Base-by-base conservation (phyloP, 345 rosid genomes). In the Moringa oleifera region DNA sequence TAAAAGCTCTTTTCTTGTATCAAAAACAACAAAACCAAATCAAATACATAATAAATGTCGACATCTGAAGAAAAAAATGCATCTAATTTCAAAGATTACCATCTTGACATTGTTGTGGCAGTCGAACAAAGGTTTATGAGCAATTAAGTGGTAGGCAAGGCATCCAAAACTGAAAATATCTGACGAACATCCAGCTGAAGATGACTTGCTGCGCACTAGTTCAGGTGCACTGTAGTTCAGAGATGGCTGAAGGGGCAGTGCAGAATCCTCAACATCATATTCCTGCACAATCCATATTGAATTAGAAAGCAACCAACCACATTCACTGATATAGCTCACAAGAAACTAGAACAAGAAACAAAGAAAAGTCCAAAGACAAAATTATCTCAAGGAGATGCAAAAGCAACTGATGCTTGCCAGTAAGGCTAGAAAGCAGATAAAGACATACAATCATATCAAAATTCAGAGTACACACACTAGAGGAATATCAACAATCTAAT, bases 141-240 rank as follows among this genome's bases (percentile, higher is more conserved):
- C 80, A 75, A 94, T 81, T 83, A 94, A 77, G 74, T 88, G 97
- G 76, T 83, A 94, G 41, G 92, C 91, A 68, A 94, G 81, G 63
- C 99, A 94, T 70, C 92, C 99, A 77, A 94, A 85, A 75, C 99
- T 94, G 56, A 94, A 94, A 75, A 94, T 82, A 75, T 94, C 99
- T 17, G 97, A 88, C 24, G 81, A 77, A 59, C 73, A 76, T 71
- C 96, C 89, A 75, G 71, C 85, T 64, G 97, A 81, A 68, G 92
- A 77, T 57, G 70, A 63, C 72, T 82, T 82, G 80, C 89, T 85
- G 36, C 88, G 83, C 70, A 86, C 78, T 71, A 94, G 80, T 75
- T 94, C 99, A 58, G 99, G 99, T 60, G 97, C 99, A 47, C 96
- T 79, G 69, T 94, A 94, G 76, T 94, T 94, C 53, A 90, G 68